phyloP scores from a whole-genome alignment of 768 basidiomycete species.

The Leccinum longicurvipes region DNA sequence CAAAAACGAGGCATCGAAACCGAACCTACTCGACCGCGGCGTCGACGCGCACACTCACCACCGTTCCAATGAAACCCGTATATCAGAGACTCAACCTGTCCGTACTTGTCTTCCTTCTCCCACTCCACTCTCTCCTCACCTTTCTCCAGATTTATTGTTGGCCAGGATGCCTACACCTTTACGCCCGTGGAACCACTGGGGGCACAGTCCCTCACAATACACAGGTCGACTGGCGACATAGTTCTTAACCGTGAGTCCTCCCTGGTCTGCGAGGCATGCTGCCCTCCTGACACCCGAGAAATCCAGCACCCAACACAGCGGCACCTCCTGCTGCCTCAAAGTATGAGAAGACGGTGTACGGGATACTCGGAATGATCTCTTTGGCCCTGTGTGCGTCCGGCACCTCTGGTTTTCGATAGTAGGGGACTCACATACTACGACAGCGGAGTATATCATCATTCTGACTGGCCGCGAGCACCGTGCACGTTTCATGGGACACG shows the following conservation, averaged over 20 bases:
- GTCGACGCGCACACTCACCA: slow-evolving; percentile 11
- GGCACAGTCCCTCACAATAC: slow-evolving; percentile 65
- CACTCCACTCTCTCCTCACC: background rate
- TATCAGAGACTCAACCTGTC: slow-evolving; percentile 75
- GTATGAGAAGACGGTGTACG: slow-evolving; percentile 65
- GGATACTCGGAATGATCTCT: slow-evolving; percentile 75
- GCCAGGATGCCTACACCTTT: slow-evolving; percentile 75
- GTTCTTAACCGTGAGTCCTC: slow-evolving; percentile 59
- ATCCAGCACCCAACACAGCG: slow-evolving; percentile 50
- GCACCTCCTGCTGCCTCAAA: slow-evolving; percentile 55
- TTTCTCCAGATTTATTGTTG: slow-evolving; percentile 56
- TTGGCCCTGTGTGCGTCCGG: slow-evolving; percentile 63
- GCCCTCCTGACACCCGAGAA: background rate
- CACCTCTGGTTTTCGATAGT: background rate
- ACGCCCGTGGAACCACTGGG: slow-evolving; percentile 60
- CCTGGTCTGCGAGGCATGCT: background rate
- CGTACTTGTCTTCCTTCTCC: slow-evolving; percentile 25
- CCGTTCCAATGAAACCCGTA: slow-evolving; percentile 55
- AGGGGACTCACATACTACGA: background rate
- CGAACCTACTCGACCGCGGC: slow-evolving; percentile 6
- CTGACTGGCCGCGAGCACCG: slow-evolving; percentile 79
- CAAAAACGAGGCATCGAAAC: slow-evolving; percentile 23
- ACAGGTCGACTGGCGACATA: slow-evolving; percentile 73
- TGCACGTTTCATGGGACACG: slow-evolving; percentile 77
- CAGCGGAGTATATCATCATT: slow-evolving; percentile 92